A percentile compares a stretch with the other conserved stretches of the same genome.
These are phyloP conservation scores for Calophaca sinica DNA, from an alignment of 306 rosid genomes.

Conservation along the genomic window DNA sequence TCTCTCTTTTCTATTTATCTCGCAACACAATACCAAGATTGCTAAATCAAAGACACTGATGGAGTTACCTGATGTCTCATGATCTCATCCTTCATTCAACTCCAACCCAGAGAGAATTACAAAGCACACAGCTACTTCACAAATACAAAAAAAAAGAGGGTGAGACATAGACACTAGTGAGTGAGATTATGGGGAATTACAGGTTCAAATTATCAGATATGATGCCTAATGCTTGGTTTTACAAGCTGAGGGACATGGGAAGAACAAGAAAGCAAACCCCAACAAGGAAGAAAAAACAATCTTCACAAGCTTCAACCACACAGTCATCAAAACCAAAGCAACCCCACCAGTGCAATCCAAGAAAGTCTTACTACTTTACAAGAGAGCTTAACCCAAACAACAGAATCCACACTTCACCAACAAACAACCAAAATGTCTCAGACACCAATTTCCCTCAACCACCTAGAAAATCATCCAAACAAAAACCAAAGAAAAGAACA, in stretches of 20 bases:
- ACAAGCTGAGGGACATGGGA: constrained; percentile 79
- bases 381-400: constrained; percentile 59
- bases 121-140: background rate
- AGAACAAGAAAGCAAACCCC: constrained; percentile 54
- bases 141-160: background rate
- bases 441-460: constrained; percentile 47
- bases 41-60: constrained; percentile 36
- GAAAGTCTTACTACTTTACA: constrained; percentile 86
- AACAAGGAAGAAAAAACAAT: constrained; percentile 56
- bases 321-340: constrained; percentile 50
- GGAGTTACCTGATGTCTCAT: constrained; percentile 39
- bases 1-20: constrained; percentile 44
- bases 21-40: constrained; percentile 27
- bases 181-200: constrained; percentile 70
- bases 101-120: constrained; percentile 21
- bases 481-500: constrained; percentile 49
- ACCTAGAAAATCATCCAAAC: constrained; percentile 68
- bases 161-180: background rate
- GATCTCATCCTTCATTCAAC: constrained; percentile 34
- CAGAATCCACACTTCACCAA: constrained; percentile 48
- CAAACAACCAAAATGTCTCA: constrained; percentile 44
- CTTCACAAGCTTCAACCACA: constrained; percentile 48
- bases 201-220: constrained; percentile 83
- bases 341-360: constrained; percentile 54
- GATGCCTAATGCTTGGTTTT: constrained; percentile 92